Percentiles rank a stretch among this genome's conserved stretches.
Conservation (phyloP, 495 filamentous ascomycete genomes). For the Neurospora sp. region DNA sequence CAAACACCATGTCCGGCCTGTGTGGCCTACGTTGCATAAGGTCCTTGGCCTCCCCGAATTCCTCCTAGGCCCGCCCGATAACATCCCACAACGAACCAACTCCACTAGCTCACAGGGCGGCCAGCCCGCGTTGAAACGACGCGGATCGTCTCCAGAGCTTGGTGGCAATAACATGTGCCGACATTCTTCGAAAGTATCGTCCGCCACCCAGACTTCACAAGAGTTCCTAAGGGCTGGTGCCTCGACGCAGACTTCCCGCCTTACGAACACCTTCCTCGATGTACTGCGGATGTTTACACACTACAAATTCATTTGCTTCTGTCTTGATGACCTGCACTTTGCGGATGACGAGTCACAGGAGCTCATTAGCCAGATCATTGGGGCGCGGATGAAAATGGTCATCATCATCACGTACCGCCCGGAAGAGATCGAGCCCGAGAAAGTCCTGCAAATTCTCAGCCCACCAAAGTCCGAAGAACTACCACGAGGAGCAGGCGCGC, state of each 20-base stretch:
- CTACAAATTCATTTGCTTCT: conserved; percentile 72
- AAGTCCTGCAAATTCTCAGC: conserved; percentile 35
- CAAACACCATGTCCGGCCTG: conserved; percentile 58
- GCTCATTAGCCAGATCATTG: conserved; percentile 63
- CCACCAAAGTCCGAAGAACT: conserved; percentile 37
- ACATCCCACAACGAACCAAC: not conserved
- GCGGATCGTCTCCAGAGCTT: conserved; percentile 34
- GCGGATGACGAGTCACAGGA: conserved; percentile 80
- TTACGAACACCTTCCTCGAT: conserved; percentile 77
- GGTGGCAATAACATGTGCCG: conserved; percentile 7
- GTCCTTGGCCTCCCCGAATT: conserved; percentile 74
- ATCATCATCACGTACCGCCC: conserved; percentile 60
- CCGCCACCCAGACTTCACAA: conserved; percentile 44
- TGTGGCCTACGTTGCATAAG: conserved; percentile 69
- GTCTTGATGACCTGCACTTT: conserved; percentile 77
- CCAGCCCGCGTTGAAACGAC: conserved; percentile 21
- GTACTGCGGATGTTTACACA: conserved; percentile 69
- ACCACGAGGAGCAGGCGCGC: conserved; percentile 30
- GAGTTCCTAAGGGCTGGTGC: conserved; percentile 63
- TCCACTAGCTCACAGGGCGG: conserved; percentile 6
- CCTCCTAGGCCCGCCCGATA: conserved; percentile 39
- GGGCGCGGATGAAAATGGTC: conserved; percentile 62
- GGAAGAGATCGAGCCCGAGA: conserved; percentile 40
- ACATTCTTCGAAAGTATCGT: not conserved
- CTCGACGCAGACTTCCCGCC: conserved; percentile 61